Base-by-base conservation (phyloP, 2,329 filamentous ascomycete genomes). In the Colletotrichum graminicola region DNA sequence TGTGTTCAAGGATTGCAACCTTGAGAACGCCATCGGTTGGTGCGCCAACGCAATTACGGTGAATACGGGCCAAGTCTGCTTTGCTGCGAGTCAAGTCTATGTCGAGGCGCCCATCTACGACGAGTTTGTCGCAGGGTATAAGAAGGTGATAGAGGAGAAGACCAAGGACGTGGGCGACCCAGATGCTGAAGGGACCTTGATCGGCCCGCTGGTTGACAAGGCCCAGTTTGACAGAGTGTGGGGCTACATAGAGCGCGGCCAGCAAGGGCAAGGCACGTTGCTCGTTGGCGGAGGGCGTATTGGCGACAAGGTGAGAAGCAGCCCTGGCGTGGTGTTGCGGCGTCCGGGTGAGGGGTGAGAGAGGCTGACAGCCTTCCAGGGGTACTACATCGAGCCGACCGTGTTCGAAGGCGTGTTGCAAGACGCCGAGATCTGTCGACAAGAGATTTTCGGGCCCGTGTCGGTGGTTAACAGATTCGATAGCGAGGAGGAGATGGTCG, bases 51-150 rank as follows among this genome's bases (percentile, higher is more conserved):
- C 81, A 16, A 79, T 94, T 85, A 91, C 92, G 83, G 89, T 89
- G 67, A 93, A 93, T 75, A 90, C 90, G 0, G 92, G 92, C 23
- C 92, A 94, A 79, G 90, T 93, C 59, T 94, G 92, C 83, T 92
- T 91, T 43, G 93, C 93, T 74, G 91, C 91, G 7, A 92, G 91
- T 0, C 84, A 92, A 3, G 90, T 94, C 11, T 93, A 93, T 78
- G 87, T 94, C 5, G 91, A 91, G 1, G 81, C 84, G 57, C 77
- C 79, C 45, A 86, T 92, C 79, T 90, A 92, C 74, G 75, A 84
- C 26, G 82, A 82, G 11, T 94, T 94, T 75, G 87, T 92, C 69
- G 82, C 84, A 70, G 80, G 81, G 0, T 84, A 93, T 39, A 80
- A 92, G 23, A 83, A 86, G 68, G 90, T 90, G 73, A 89, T 93